These are phyloP conservation scores for Aphanomyces invadans DNA, from an alignment of 352 stramenopile genomes.

Conservation along the genomic window DNA sequence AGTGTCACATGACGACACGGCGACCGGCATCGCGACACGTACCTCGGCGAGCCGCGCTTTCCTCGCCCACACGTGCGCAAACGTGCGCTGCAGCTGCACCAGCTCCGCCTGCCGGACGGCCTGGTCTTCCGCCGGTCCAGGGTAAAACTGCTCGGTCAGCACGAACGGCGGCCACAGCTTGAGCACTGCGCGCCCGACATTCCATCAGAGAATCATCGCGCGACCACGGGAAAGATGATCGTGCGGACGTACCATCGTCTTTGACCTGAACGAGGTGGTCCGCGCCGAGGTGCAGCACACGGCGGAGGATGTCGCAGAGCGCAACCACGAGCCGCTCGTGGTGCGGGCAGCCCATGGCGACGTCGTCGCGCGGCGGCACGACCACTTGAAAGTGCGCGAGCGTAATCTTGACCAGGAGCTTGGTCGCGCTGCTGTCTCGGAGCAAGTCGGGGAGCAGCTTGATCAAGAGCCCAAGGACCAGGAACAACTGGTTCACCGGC, in stretches of 20 bases:
- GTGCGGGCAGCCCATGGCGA: slow-evolving; percentile 40
- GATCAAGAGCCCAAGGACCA: slow-evolving; percentile 60
- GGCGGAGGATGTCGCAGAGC: slow-evolving; percentile 65
- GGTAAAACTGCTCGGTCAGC: slow-evolving; percentile 64
- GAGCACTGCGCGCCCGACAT: slow-evolving; percentile 1
- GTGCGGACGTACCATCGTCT: slow-evolving; percentile 80
- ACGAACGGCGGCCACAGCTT: slow-evolving; percentile 58
- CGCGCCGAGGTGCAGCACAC: slow-evolving; percentile 53
- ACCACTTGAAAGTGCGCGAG: slow-evolving; percentile 72
- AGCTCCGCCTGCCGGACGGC: slow-evolving; percentile 39
- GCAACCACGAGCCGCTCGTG: slow-evolving; percentile 63
- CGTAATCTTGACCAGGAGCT: slow-evolving; percentile 70
- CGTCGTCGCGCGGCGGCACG: slow-evolving; percentile 42
- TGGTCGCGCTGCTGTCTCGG: slow-evolving; percentile 37
- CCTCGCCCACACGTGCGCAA: slow-evolving; percentile 49
- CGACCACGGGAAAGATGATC: too few species aligned
- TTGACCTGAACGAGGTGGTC: slow-evolving; percentile 73
- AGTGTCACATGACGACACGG: too few species aligned
- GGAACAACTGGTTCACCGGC: slow-evolving; percentile 66
- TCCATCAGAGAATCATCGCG: too few species aligned
- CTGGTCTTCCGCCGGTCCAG: slow-evolving; percentile 27
- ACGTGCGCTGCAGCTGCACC: slow-evolving; percentile 38
- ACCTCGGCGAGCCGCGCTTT: slow-evolving; percentile 63
- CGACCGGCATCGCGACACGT: too few species aligned
- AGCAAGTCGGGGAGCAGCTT: slow-evolving; percentile 68